Conservation (phyloP, 2,329 filamentous ascomycete genomes). For the Hypoxylon sp. region DNA sequence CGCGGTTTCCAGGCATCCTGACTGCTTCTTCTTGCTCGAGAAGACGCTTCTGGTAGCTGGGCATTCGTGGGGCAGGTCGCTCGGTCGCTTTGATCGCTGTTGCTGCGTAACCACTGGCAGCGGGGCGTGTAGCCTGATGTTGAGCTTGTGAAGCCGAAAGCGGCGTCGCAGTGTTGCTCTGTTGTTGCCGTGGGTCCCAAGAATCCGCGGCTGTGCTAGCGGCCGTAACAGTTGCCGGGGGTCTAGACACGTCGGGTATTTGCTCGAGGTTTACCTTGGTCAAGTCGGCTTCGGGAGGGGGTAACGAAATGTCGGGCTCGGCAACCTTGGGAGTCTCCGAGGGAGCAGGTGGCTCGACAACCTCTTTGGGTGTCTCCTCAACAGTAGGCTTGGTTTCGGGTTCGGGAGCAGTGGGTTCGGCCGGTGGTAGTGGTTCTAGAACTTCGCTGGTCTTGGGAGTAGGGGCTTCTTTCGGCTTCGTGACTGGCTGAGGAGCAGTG, state of each 20-base stretch:
- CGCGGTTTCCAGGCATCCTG: slow-evolving; percentile 97
- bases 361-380: slow-evolving; percentile 56
- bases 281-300: slow-evolving; percentile 83
- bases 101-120: slow-evolving; percentile 82
- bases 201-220: slow-evolving; percentile 92
- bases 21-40: slow-evolving; percentile 97
- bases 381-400: slow-evolving; percentile 58
- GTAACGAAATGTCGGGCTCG: slow-evolving; percentile 69
- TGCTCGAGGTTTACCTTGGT: slow-evolving; percentile 95
- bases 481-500: slow-evolving; percentile 69
- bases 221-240: slow-evolving; percentile 83
- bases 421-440: slow-evolving; percentile 62
- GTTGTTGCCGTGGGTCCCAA: slow-evolving; percentile 77
- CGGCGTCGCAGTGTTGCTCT: slow-evolving; percentile 75
- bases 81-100: slow-evolving; percentile 84
- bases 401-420: slow-evolving; percentile 59
- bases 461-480: slow-evolving; percentile 67
- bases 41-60: slow-evolving; percentile 87
- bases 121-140: slow-evolving; percentile 70
- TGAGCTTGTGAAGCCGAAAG: slow-evolving; percentile 74
- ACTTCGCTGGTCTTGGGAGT: slow-evolving; percentile 63
- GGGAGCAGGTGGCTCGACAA: slow-evolving; percentile 49
- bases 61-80: slow-evolving; percentile 73
- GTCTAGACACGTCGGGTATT: slow-evolving; percentile 84
- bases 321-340: slow-evolving; percentile 59